phyloP scores from a whole-genome alignment of 1,284 basidiomycete species.

The Cryptococcus hybrid region DNA sequence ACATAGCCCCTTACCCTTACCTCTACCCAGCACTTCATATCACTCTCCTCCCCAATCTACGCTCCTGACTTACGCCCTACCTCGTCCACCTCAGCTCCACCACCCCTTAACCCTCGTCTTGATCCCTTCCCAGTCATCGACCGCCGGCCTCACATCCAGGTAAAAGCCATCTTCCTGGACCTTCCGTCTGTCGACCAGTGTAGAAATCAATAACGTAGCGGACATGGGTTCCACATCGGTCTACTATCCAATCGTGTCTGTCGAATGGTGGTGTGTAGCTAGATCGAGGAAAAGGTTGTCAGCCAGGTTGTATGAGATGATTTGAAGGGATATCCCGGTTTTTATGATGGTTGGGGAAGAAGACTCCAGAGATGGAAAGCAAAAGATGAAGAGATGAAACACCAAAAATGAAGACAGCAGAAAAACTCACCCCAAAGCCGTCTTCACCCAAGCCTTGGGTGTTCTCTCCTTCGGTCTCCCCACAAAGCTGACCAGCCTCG shows the following conservation, averaged over 20 bases:
- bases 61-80: too few species aligned
- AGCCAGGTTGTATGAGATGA: neutral
- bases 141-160: constrained; percentile 88
- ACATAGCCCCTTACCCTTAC: too few species aligned
- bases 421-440: constrained; percentile 73
- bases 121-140: constrained; percentile 86
- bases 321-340: neutral
- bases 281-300: constrained; percentile 5
- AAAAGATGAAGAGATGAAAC: neutral
- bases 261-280: constrained; percentile 95
- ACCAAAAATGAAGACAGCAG: neutral
- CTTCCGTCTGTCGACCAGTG: constrained; percentile 66
- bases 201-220: constrained; percentile 99
- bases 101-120: constrained; percentile 60
- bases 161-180: constrained; percentile 61
- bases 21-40: too few species aligned
- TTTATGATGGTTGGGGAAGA: neutral
- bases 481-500: constrained; percentile 49
- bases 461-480: constrained; percentile 57
- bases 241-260: constrained; percentile 95
- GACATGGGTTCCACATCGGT: constrained; percentile 81
- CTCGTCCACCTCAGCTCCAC: constrained; percentile 15
- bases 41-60: too few species aligned
- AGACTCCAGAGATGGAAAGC: neutral
- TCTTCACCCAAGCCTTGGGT: constrained; percentile 78